phyloP scores from a whole-genome alignment of 768 basidiomycete species.

The Serendipita sp. region DNA sequence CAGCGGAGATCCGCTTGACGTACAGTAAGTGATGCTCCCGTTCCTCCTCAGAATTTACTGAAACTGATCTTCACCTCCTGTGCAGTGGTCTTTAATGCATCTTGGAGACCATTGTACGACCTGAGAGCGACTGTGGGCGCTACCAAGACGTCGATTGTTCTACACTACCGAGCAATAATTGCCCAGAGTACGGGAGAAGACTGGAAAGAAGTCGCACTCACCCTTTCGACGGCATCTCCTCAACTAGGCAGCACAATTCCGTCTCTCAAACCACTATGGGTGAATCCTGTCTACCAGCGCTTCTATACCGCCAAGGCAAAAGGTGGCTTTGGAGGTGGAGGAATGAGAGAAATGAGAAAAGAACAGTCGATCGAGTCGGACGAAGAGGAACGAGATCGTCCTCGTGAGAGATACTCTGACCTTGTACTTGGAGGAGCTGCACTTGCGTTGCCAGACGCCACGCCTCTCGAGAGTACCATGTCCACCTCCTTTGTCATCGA shows the following conservation, averaged over 20 bases:
- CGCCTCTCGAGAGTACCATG: constrained; percentile 38
- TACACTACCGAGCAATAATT: constrained; percentile 42
- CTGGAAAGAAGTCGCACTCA: constrained; percentile 36
- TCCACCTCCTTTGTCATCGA: constrained; percentile 37
- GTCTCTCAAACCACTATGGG: constrained; percentile 7
- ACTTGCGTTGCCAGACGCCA: constrained; percentile 25
- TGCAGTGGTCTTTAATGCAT: constrained; percentile 35
- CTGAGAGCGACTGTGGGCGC: constrained; percentile 33
- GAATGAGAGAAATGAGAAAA: not conserved
- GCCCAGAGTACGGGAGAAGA: constrained; percentile 44
- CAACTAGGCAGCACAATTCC: constrained; percentile 15
- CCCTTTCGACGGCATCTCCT: constrained; percentile 31
- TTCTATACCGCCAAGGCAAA: not conserved
- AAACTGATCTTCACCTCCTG: not conserved
- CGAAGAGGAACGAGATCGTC: constrained; percentile 22
- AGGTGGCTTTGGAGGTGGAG: not conserved
- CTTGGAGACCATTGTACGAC: constrained; percentile 43
- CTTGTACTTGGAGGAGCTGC: constrained; percentile 7
- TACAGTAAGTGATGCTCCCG: constrained; percentile 39
- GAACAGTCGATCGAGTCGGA: constrained; percentile 4
- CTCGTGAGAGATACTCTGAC: constrained; percentile 11
- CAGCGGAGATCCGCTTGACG: constrained; percentile 32
- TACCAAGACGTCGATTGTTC: constrained; percentile 26
- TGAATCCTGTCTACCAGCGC: not conserved
- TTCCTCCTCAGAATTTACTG: not conserved